A percentile compares a stretch with the other conserved stretches of the same genome.
These are phyloP conservation scores for Pythium apleroticum DNA, from an alignment of 352 stramenopile species.

Conservation along the genomic window DNA sequence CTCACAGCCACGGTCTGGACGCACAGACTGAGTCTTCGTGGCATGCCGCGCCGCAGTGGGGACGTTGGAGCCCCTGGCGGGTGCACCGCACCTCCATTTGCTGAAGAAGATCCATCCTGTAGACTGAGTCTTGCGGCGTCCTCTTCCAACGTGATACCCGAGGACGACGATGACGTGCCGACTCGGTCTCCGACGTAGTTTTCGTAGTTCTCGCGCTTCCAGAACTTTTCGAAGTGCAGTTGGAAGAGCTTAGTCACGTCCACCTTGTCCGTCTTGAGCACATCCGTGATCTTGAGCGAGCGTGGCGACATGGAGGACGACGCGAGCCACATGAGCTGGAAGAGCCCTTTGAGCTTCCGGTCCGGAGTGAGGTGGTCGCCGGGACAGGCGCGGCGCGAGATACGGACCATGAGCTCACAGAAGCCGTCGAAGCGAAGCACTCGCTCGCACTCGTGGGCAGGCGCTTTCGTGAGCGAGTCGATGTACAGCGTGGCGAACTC, in stretches of 20 bases:
- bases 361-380: slow-evolving; percentile 38
- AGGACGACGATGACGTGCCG: background rate
- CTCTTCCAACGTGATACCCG: background rate
- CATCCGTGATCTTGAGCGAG: slow-evolving; percentile 60
- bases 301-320: slow-evolving; percentile 52
- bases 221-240: slow-evolving; percentile 80
- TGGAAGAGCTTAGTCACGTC: slow-evolving; percentile 66
- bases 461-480: slow-evolving; percentile 62
- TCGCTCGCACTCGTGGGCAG: slow-evolving; percentile 53
- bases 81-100: background rate
- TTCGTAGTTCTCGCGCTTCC: slow-evolving; percentile 72
- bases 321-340: slow-evolving; percentile 84
- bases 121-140: background rate
- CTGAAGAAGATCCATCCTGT: background rate
- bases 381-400: slow-evolving; percentile 48
- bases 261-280: slow-evolving; percentile 67
- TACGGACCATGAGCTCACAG: slow-evolving; percentile 60
- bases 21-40: slow-evolving; percentile 46
- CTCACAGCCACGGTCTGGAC: slow-evolving; percentile 28
- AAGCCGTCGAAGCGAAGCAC: slow-evolving; percentile 66
- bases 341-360: slow-evolving; percentile 69
- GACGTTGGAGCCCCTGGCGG: slow-evolving; percentile 13
- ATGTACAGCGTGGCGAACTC: slow-evolving; percentile 78
- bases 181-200: slow-evolving; percentile 59
- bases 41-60: slow-evolving; percentile 20